Evolutionary conservation across 2,329 filamentous ascomycete species (phyloP).

Genomic region (Paracoccidioides lutzii): DNA sequence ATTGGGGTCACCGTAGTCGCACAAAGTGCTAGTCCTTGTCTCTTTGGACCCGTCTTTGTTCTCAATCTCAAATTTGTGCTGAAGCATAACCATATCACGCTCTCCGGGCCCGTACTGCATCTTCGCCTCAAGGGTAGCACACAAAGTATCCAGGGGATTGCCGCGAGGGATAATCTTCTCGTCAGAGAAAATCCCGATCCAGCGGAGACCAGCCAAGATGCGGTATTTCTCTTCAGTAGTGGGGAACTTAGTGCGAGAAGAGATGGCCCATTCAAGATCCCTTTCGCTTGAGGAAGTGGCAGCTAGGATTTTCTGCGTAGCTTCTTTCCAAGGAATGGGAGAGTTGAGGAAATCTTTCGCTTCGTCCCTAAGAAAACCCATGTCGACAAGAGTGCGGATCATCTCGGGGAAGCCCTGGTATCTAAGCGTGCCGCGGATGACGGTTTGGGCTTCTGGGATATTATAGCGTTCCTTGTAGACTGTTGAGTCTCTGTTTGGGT

Average conservation of each 20-base stretch:
- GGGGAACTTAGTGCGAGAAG: constrained; percentile 61
- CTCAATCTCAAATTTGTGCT: constrained; percentile 63
- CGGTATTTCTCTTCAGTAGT: constrained; percentile 54
- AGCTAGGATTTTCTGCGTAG: constrained; percentile 62
- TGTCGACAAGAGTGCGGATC: constrained; percentile 73
- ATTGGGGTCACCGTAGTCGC: constrained; percentile 66
- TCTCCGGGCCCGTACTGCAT: constrained; percentile 76
- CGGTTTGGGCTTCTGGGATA: constrained; percentile 82
- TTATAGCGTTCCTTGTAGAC: constrained; percentile 77
- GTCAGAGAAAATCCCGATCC: constrained; percentile 56
- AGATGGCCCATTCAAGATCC: constrained; percentile 61
- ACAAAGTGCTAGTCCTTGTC: constrained; percentile 66
- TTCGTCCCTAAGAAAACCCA: constrained; percentile 72
- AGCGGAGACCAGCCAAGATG: constrained; percentile 58
- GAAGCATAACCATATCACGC: constrained; percentile 64
- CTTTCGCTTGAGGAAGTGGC: constrained; percentile 52
- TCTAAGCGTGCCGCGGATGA: constrained; percentile 71
- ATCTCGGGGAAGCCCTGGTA: constrained; percentile 88
- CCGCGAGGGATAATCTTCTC: constrained; percentile 56
- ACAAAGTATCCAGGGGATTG: constrained; percentile 83
- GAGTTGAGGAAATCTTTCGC: constrained; percentile 52
- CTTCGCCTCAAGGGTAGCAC: constrained; percentile 77
- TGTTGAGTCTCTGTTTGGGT: constrained; percentile 85
- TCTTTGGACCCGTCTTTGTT: constrained; percentile 64
- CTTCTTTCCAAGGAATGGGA: constrained; percentile 69